Evolutionary conservation across 139 green algal genomes (phyloP), one percentile per base, ranked within the genome.

Genomic region (Volvox africanus): DNA sequence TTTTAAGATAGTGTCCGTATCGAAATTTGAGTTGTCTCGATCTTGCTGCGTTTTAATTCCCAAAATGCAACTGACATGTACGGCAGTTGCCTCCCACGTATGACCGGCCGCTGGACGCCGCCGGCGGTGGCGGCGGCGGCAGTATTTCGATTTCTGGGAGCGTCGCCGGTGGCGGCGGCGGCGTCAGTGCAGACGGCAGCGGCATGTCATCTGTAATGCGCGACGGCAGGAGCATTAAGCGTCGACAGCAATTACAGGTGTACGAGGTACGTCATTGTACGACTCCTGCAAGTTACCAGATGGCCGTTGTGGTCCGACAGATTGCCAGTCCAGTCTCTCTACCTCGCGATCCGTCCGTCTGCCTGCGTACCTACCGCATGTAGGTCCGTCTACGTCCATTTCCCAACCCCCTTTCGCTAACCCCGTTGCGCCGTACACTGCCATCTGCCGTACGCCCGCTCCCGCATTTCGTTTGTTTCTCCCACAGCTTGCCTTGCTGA

Each of bases 401-500:
- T 32, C 24, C 84, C 28, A 30, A 35, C 84, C 50, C 84, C 32
- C 36, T 35, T 35, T 16, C 30, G 20, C 62, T 19, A 24, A 17
- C 30, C 11, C 33, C 5, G 21, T 73, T 12, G n/a, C 44, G 5
- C 44, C 44, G 44, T 55, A 55, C 44, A 55, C 44, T 55, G 44
- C 44, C 44, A 55, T 9, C 44, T 55, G 44, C 44, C 44, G 44
- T 55, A 55, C 44, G 9, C 44, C 44, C 9, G 44, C 44, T 55
- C 44, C 44, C 44, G 44, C 9, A 9, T 55, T 55, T 55, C 9
- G 9, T 55, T 55, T 55, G 11, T 24, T 21, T 61, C 2, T 1
- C 32, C 65, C 68, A 18, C 73, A 90, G 86, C 55, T 90, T 32
- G 86, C 86, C 30, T 61, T 90, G 75, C 86, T 90, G n/a, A 76